Conservation (phyloP, 2,329 filamentous ascomycete genomes). For the Aspergillus aculeatinus region DNA sequence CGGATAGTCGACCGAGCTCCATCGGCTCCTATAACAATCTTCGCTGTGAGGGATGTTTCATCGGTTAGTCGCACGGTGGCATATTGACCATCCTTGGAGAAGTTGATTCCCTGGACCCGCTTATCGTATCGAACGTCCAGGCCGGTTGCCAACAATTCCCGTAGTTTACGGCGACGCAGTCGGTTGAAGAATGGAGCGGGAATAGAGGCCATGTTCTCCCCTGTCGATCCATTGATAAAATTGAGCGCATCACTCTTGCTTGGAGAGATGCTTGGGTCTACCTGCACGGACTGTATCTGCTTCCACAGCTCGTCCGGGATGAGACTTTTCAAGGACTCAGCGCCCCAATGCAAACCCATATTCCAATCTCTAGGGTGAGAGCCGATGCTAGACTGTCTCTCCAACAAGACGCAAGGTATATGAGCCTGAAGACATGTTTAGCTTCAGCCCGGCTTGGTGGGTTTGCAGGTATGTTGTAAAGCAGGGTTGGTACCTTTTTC, state of each 20-base stretch:
- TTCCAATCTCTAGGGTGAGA: constrained; percentile 31
- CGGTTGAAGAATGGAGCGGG: constrained; percentile 29
- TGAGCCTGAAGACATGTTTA: constrained; percentile 17
- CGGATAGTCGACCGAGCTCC: constrained; percentile 26
- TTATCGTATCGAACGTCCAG: constrained; percentile 29
- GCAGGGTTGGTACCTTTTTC: constrained; percentile 32
- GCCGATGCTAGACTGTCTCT: constrained; percentile 24
- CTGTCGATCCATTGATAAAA: constrained; percentile 28
- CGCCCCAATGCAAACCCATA: constrained; percentile 37
- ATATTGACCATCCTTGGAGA: constrained; percentile 15
- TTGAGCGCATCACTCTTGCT: constrained; percentile 21
- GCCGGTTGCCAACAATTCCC: constrained; percentile 26
- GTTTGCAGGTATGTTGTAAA: background rate
- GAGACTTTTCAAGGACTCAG: constrained; percentile 20
- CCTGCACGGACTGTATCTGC: constrained; percentile 27
- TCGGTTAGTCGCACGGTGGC: constrained; percentile 22
- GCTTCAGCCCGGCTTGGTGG: background rate
- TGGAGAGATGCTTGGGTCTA: constrained; percentile 28
- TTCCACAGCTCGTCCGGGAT: constrained; percentile 26
- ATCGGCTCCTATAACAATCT: constrained; percentile 27
- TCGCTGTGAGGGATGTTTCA: constrained; percentile 18
- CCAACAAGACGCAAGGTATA: constrained; percentile 26
- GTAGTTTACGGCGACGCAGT: constrained; percentile 30
- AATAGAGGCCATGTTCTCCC: constrained; percentile 27
- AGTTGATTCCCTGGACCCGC: constrained; percentile 17